Evolutionary conservation across 2,329 filamentous ascomycete genomes (phyloP), one percentile per base, ranked within the genome.

Genomic region (Onygenales sp.): DNA sequence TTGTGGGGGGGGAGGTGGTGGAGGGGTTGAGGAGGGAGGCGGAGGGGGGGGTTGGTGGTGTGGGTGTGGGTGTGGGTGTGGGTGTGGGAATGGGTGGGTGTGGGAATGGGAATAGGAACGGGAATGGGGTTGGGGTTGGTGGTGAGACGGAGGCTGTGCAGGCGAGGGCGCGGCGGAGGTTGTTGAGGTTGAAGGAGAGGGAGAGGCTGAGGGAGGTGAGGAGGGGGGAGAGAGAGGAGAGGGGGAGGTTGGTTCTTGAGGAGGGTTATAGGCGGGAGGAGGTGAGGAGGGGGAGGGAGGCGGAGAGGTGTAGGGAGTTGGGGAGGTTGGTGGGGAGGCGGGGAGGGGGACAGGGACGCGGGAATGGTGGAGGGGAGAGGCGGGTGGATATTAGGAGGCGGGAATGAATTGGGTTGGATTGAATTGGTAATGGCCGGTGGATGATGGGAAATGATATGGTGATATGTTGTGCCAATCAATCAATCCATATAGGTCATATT

Each of bases 1-100:
- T 69, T 2, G 56, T 85, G 44, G 67, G 63, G 0, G 61, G 66
- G 0, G 63, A 66, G 32, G 71, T 81, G 56, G 64, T 75, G 44
- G 69, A 66, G 52, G 62, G 59, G 47, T 66, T 82, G 33, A 64
- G 67, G 6, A 58, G 60, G n/a, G 72, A 74, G 53, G 65, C 36
- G 21, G 47, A 65, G 4, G 68, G 74, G 42, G 67, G 65, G 51
- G 66, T 4, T n/a, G 82, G 60, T 68, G 3, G 56, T 84, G 42
- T n/a, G n/a, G n/a, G n/a, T n/a, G n/a, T n/a, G n/a, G n/a, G n/a
- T n/a, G n/a, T n/a, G n/a, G n/a, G n/a, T n/a, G n/a, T n/a, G n/a
- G n/a, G n/a, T n/a, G n/a, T n/a, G n/a, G n/a, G n/a, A n/a, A n/a
- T n/a, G n/a, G n/a, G n/a, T n/a, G n/a, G n/a, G 67, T 63, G 0